Base-by-base conservation (phyloP, 1,284 basidiomycete genomes). In the Fistulina hepatica region DNA sequence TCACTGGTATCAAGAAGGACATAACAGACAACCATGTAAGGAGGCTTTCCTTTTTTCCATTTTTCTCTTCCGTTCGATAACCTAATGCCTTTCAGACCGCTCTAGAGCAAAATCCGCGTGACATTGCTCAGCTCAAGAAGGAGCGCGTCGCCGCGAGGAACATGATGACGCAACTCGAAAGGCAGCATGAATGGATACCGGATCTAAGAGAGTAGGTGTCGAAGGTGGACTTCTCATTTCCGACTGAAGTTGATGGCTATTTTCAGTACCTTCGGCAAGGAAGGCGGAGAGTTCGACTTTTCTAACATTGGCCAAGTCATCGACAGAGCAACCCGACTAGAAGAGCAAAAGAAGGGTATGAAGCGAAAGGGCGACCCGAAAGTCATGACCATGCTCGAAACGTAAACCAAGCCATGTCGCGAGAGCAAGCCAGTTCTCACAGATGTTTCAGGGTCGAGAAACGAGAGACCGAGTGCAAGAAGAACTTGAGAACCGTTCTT, bases 331-430 rank as follows among this genome's bases (percentile, higher is more conserved):
- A 66, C 74, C 32, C 79, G 79, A 49, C 83, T 82, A 30, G 67
- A 69, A 28, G 84, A 90, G 53, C 71, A 81, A 43, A 88, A 91
- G 52, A 82, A 81, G 51, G 78, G 81, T 22, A 81, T 92, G 78
- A 90, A 88, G 61, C 91, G 92, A 65, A 95, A 94, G 59, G 74
- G 97, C 48, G 97, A 98, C 53, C 82, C 83, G 5, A 95, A 95
- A 59, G 92, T 93, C 37, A 77, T 97, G 65, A 88, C 84, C 53
- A 93, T 92, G 85, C 91, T 98, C 44, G 94, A 97, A 51, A 82
- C 73, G 90, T 92, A 47, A 39, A 76, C 59, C 3, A 2, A 16
- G 3, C 23, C 39, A 15, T 17, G 13, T 25, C 20, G 12, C 23
- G 36, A 8, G 26, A 25, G 30, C 21, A 21, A 33, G 21, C 24